A percentile compares a stretch with the other conserved stretches of the same genome.
These are phyloP conservation scores for Sugiyamaella qingdaonensis DNA, from an alignment of 805 yeast genomes.

Conservation along the genomic window DNA sequence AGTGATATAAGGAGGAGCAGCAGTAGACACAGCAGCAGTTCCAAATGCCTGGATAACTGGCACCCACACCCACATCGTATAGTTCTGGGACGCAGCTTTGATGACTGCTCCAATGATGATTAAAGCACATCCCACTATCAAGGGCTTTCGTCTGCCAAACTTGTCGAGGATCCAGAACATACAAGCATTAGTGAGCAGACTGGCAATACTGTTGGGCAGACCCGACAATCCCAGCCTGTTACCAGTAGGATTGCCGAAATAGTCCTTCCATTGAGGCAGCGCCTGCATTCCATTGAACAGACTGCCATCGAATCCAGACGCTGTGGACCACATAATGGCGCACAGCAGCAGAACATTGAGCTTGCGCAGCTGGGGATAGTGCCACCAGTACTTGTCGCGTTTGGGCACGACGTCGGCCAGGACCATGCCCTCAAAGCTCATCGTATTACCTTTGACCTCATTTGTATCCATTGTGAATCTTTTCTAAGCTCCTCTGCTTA, in stretches of 20 bases:
- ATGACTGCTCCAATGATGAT: conserved; percentile 57
- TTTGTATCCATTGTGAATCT: not conserved
- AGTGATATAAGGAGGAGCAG: conserved; percentile 77
- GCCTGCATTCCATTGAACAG: conserved; percentile 18
- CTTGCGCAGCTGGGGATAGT: conserved; percentile 9
- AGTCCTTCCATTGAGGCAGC: conserved; percentile 24
- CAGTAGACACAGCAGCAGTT: conserved; percentile 66
- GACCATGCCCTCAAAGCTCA: conserved; percentile 6
- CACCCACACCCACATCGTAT: conserved; percentile 65
- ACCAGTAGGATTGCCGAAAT: conserved; percentile 16
- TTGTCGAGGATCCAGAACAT: conserved; percentile 56
- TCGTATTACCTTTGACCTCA: not conserved
- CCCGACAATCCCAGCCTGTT: conserved; percentile 12
- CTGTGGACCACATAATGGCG: conserved; percentile 13
- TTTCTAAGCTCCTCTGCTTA: not conserved
- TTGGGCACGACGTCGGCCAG: conserved; percentile 11
- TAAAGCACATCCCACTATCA: conserved; percentile 49
- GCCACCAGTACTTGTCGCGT: conserved; percentile 7
- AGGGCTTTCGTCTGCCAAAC: conserved; percentile 59
- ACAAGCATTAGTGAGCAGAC: conserved; percentile 63
- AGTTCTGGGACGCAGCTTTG: conserved; percentile 38
- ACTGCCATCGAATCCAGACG: conserved; percentile 18
- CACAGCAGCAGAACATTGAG: conserved; percentile 17
- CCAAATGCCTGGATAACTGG: conserved; percentile 70
- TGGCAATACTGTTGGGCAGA: conserved; percentile 42